These are phyloP conservation scores for Scorias spongiosa DNA, from an alignment of 2,329 filamentous ascomycete species.

Conservation along the genomic window DNA sequence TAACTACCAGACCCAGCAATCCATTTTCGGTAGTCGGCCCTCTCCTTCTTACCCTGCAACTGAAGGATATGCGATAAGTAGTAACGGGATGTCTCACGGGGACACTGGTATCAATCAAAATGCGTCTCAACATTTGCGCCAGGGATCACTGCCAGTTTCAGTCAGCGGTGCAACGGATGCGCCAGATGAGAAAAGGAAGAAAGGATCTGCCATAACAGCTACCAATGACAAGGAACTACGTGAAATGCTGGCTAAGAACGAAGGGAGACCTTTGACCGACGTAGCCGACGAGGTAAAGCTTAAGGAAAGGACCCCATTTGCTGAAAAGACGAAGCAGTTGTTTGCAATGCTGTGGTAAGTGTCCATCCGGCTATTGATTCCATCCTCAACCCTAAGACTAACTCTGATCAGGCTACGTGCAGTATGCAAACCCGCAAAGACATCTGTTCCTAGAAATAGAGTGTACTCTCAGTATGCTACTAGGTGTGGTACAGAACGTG, in stretches of 20 bases:
- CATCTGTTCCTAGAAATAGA: conserved; percentile 77
- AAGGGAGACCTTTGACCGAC: conserved; percentile 51
- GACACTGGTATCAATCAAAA: not conserved
- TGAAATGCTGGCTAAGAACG: conserved; percentile 56
- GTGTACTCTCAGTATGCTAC: conserved; percentile 95
- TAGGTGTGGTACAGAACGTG: conserved; percentile 79
- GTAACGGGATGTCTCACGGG: not conserved
- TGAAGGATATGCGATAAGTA: not conserved
- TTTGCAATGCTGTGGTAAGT: conserved; percentile 80
- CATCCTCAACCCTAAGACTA: conserved; percentile 6
- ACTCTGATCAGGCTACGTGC: conserved; percentile 48
- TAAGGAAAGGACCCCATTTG: conserved; percentile 65
- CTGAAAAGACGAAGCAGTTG: conserved; percentile 68
- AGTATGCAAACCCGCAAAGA: conserved; percentile 58
- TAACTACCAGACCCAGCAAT: not conserved
- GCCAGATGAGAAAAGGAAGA: conserved; percentile 33
- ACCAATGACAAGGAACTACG: conserved; percentile 73
- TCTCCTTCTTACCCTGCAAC: not conserved
- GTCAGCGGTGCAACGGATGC: not conserved
- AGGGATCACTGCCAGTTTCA: conserved; percentile 13
- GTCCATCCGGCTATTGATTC: not conserved
- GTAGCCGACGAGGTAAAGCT: conserved; percentile 63
- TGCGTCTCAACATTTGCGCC: conserved; percentile 9
- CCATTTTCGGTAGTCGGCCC: not conserved
- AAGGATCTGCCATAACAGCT: conserved; percentile 50